Conservation (phyloP, 352 stramenopile species). For the Phytophthora fragariaefolia region DNA sequence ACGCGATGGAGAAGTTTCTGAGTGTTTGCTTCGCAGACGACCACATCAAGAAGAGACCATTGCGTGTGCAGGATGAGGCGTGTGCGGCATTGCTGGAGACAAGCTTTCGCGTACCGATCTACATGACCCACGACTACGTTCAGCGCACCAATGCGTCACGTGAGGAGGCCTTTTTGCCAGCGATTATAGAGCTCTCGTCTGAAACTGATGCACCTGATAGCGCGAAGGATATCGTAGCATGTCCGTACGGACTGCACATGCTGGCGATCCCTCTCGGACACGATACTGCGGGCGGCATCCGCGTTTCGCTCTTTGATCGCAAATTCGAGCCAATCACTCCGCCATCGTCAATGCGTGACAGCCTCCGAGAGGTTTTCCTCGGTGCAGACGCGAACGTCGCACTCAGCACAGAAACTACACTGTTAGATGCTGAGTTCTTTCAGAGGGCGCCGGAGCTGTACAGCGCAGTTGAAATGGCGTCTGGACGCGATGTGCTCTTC, state of each 20-base stretch:
- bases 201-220: constrained; percentile 3
- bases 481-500: constrained; percentile 52
- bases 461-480: constrained; percentile 17
- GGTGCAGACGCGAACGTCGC: constrained; percentile 28
- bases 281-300: neutral
- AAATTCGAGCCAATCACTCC: constrained; percentile 37
- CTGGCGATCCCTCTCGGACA: constrained; percentile 38
- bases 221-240: constrained; percentile 38
- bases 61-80: constrained; percentile 38
- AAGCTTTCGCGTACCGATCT: constrained; percentile 59
- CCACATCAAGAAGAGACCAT: constrained; percentile 11
- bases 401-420: constrained; percentile 6
- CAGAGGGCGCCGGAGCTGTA: constrained; percentile 26
- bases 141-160: constrained; percentile 57
- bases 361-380: constrained; percentile 36
- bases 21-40: constrained; percentile 30
- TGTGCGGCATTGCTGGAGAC: constrained; percentile 45
- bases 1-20: constrained; percentile 13
- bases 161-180: constrained; percentile 36
- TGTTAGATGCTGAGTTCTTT: constrained; percentile 36
- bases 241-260: constrained; percentile 72
- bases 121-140: constrained; percentile 73
- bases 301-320: constrained; percentile 38
- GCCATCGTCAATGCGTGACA: constrained; percentile 4
- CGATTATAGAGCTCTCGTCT: constrained; percentile 35